A percentile compares a stretch with the other conserved stretches of the same genome.
Conservation (phyloP, 2,329 filamentous ascomycete species). For the Zymoseptoria tritici region DNA sequence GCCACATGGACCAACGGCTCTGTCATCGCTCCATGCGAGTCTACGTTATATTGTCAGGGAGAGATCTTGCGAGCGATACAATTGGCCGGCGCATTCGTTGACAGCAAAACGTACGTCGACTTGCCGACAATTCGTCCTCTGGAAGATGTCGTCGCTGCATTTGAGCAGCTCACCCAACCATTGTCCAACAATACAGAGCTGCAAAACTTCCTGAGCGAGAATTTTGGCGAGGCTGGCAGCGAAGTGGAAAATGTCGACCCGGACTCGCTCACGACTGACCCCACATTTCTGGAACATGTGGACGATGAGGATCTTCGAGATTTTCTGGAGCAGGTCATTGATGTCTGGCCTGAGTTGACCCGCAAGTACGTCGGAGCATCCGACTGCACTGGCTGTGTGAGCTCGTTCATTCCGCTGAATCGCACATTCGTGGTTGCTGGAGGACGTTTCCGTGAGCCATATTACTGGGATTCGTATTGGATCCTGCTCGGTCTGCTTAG, state of each 20-base stretch:
- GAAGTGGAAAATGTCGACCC: constrained; percentile 51
- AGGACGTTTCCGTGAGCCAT: constrained; percentile 63
- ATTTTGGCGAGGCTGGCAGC: constrained; percentile 57
- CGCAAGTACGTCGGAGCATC: constrained; percentile 48
- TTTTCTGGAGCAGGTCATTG: constrained; percentile 57
- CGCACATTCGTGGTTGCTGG: constrained; percentile 64
- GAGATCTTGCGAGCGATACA: constrained; percentile 56
- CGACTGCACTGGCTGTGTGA: constrained; percentile 53
- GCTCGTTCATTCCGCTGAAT: constrained; percentile 59
- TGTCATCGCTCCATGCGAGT: constrained; percentile 58
- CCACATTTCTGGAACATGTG: constrained; percentile 52
- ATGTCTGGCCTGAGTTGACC: constrained; percentile 63
- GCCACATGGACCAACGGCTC: constrained; percentile 55
- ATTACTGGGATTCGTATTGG: constrained; percentile 67
- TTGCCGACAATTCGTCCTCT: constrained; percentile 52
- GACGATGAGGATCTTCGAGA: constrained; percentile 52
- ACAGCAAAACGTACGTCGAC: constrained; percentile 66
- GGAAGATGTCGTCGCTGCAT: constrained; percentile 54
- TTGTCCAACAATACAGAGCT: constrained; percentile 57
- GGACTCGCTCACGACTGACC: constrained; percentile 48
- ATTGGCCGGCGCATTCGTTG: constrained; percentile 55
- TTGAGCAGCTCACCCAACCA: constrained; percentile 52
- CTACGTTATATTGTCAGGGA: constrained; percentile 60
- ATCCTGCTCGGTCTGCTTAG: constrained; percentile 59
- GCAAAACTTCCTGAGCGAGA: constrained; percentile 52